Conservation (phyloP, 306 rosid genomes). For the cucumber (Cucumis sativus) region Cucumber_9930_V3 NC_026657.2:28958001-28958500, state of each 20-base stretch:
- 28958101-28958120: neutral
- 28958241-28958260: neutral
- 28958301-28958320: neutral
- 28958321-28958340: neutral
- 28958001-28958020: too few relatives aligned
- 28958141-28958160: neutral
- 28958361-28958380: neutral
- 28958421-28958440: neutral
- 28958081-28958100: neutral
- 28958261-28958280: neutral
- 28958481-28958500: neutral
- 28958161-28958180: neutral
- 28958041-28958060: too few relatives aligned
- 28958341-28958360: neutral
- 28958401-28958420: neutral
- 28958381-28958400: neutral
- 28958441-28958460: neutral
- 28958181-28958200: neutral
- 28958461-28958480: neutral
- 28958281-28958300: neutral
- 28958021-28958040: neutral
- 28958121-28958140: neutral
- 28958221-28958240: too few relatives aligned
- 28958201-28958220: neutral
- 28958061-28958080: neutral